phyloP scores from a whole-genome alignment of 2,329 filamentous ascomycete genomes.

The Fusarium sp. region DNA sequence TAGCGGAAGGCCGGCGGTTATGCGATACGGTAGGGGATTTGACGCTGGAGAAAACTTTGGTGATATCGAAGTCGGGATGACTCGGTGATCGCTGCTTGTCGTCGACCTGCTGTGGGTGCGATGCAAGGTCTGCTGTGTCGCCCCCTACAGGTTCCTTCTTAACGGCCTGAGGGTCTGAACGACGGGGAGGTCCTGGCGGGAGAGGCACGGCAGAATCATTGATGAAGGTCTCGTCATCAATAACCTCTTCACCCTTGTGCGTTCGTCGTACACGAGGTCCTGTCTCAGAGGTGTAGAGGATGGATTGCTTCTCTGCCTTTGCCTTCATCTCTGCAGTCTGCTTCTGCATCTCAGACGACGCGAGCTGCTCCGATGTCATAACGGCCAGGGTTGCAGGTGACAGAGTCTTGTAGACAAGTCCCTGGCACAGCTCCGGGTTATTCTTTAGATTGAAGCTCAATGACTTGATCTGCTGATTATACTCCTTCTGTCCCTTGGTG shows the following conservation, averaged over 20 bases:
- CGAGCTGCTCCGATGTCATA: slow-evolving; percentile 92
- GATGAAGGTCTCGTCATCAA: slow-evolving; percentile 78
- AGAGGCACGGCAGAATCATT: slow-evolving; percentile 53
- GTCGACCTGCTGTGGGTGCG: slow-evolving; percentile 56
- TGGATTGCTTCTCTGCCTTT: slow-evolving; percentile 84
- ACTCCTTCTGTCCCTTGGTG: slow-evolving; percentile 62
- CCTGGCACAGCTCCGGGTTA: slow-evolving; percentile 82
- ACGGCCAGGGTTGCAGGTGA: slow-evolving; percentile 82
- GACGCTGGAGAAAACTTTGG: slow-evolving; percentile 86
- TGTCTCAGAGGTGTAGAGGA: slow-evolving; percentile 78
- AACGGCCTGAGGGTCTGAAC: slow-evolving; percentile 45
- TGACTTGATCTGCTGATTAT: slow-evolving; percentile 75
- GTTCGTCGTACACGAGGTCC: slow-evolving; percentile 86
- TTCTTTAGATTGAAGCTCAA: slow-evolving; percentile 90
- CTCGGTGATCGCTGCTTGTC: slow-evolving; percentile 66
- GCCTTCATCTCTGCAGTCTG: slow-evolving; percentile 83
- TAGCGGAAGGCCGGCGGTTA: slow-evolving; percentile 63
- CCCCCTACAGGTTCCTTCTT: slow-evolving; percentile 53
- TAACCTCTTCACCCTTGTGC: slow-evolving; percentile 93
- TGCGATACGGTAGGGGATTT: slow-evolving; percentile 74
- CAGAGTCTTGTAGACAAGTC: slow-evolving; percentile 79
- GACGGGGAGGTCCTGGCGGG: slow-evolving; percentile 39
- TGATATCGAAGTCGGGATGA: slow-evolving; percentile 80
- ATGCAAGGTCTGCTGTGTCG: slow-evolving; percentile 45
- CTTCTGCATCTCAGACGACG: slow-evolving; percentile 87